Percentiles rank a stretch among this genome's conserved stretches.
Evolutionary conservation across 495 filamentous ascomycete genomes (phyloP).

Genomic region (Chaetomidium leptoderma): DNA sequence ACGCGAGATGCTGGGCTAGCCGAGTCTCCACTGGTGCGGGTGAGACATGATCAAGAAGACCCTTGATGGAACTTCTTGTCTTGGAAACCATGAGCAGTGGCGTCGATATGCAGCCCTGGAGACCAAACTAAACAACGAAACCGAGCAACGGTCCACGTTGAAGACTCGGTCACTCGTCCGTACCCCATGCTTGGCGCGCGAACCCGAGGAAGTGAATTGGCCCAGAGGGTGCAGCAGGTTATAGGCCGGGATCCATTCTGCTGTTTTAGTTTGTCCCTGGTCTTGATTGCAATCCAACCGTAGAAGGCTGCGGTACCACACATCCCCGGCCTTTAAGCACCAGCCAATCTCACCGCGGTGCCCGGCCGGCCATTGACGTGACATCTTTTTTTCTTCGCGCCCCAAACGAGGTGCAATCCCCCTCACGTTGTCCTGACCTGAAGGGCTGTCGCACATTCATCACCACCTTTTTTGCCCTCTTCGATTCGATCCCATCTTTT

Average conservation of each 20-base stretch:
- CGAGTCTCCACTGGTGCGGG: neutral
- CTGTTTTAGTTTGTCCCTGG: conserved; percentile 23
- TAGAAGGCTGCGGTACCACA: conserved; percentile 15
- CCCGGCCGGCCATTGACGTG: conserved; percentile 8
- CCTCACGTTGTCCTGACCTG: conserved; percentile 9
- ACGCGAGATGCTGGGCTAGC: neutral
- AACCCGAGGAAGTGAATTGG: conserved; percentile 15
- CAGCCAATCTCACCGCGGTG: conserved; percentile 28
- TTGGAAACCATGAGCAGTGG: neutral
- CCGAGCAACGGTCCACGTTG: too few species aligned
- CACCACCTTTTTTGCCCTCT: neutral
- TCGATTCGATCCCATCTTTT: conserved; percentile 4
- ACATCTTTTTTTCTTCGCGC: conserved; percentile 15
- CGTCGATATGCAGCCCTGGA: neutral
- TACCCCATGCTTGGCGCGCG: conserved; percentile 12
- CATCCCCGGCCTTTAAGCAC: conserved; percentile 14
- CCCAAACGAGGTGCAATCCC: conserved; percentile 13
- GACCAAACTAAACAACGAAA: too few species aligned
- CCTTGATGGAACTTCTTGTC: neutral
- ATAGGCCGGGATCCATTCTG: conserved; percentile 9
- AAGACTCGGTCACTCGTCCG: neutral
- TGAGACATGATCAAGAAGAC: conserved; percentile 9
- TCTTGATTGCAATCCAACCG: conserved; percentile 13
- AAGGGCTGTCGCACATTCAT: conserved; percentile 8
- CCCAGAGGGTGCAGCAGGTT: conserved; percentile 17